A percentile compares a stretch with the other conserved stretches of the same genome.
Conservation (phyloP, 768 basidiomycete genomes). For the Suillus sp. region DNA sequence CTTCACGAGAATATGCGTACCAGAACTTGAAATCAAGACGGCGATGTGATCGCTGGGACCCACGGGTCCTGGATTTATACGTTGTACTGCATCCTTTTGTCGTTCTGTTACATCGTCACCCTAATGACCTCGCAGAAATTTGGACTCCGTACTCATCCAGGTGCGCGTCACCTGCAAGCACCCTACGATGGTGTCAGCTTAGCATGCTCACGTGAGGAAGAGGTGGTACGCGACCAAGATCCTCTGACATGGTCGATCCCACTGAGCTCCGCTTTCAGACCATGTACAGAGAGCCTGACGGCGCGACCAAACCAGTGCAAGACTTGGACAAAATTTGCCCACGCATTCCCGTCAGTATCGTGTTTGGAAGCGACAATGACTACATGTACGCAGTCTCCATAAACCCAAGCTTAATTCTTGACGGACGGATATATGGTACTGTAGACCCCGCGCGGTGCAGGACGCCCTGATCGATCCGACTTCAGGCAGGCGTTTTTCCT, state of each 20-base stretch:
- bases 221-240: constrained; percentile 46
- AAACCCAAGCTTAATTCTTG: neutral
- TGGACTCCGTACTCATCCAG: constrained; percentile 45
- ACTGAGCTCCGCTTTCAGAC: constrained; percentile 38
- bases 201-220: constrained; percentile 63
- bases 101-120: neutral
- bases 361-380: constrained; percentile 53
- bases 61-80: constrained; percentile 51
- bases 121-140: constrained; percentile 39
- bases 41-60: constrained; percentile 51
- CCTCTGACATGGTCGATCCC: neutral
- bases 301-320: constrained; percentile 53
- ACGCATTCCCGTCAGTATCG: constrained; percentile 51
- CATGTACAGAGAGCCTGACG: constrained; percentile 64
- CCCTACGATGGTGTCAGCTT: constrained; percentile 48
- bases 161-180: constrained; percentile 27
- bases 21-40: constrained; percentile 38
- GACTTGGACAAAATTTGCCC: constrained; percentile 44
- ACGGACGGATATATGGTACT: neutral
- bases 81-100: constrained; percentile 41
- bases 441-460: constrained; percentile 35
- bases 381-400: constrained; percentile 46
- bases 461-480: constrained; percentile 32
- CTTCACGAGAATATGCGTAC: constrained; percentile 44
- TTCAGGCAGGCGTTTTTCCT: constrained; percentile 28